Base-by-base conservation (phyloP, 306 rosid species). In the Comarum palustre region DNA sequence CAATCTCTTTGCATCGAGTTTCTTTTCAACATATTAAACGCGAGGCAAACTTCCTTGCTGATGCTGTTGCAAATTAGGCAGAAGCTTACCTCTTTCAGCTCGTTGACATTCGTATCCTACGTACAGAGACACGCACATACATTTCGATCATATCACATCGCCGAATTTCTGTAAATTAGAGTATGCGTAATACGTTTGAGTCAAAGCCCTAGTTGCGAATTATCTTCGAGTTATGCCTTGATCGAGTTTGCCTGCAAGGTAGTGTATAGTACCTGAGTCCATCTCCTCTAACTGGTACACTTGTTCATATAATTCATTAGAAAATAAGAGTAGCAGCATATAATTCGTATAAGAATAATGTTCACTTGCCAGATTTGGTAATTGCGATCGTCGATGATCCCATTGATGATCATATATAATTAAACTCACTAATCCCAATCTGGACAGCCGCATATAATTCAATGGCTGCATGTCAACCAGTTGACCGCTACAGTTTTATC, bases 221-320 rank as follows among this genome's bases (percentile, higher is more conserved):
- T 2, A 61, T 31, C 66, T 61, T 14, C 11, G 32, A 29, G 22
- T 16, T 31, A 60, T 60, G 42, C 13, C 66, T 60, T 31, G 22
- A n/a, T n/a, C n/a, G n/a, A 60, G 66, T 31, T 60, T 31, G 66
- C 66, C 16, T 16, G 66, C 66, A 61, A 61, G 66, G 12, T 17
- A 60, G 36, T 58, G 19, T 11, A 25, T 1, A 13, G 63, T 13
- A 25, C 1, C 1, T 12, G 2, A 22, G 6, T 22, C 13, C 2
- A 54, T 50, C 24, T 19, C 5, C 25, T 3, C 31, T 10, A 20
- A 54, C 22, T 20, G 32, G 11, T 22, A 45, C n/a, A 43, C 39
- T 4, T 15, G 72, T 27, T 67, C 24, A 66, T 20, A 41, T 22
- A 66, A 41, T 10, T 17, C 54, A 65, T 20, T 51, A 48, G 5